phyloP scores from a whole-genome alignment of 2,329 filamentous ascomycete genomes.

The Alternaria longipes region DNA sequence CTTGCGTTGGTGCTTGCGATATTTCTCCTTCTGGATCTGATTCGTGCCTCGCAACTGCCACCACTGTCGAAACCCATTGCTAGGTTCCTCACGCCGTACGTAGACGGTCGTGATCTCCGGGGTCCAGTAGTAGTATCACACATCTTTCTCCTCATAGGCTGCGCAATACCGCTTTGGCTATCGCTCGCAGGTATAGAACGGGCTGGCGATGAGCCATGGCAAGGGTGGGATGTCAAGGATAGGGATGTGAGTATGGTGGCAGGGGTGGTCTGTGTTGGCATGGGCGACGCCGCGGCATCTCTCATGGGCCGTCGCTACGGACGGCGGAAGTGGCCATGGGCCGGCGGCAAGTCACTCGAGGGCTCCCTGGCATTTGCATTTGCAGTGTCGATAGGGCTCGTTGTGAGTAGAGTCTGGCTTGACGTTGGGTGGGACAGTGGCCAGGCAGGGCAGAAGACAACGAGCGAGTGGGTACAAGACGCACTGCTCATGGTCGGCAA shows the following conservation, averaged over 20 bases:
- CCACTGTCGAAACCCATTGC: slow-evolving; percentile 88
- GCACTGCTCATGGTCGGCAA: slow-evolving; percentile 59
- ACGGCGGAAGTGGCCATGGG: slow-evolving; percentile 92
- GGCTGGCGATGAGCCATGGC: slow-evolving; percentile 63
- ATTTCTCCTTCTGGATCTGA: slow-evolving; percentile 87
- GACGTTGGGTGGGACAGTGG: slow-evolving; percentile 71
- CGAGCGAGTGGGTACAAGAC: slow-evolving; percentile 56
- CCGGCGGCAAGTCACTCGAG: slow-evolving; percentile 93
- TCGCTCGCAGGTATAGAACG: slow-evolving; percentile 76
- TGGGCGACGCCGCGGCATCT: slow-evolving; percentile 93
- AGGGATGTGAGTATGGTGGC: slow-evolving; percentile 90
- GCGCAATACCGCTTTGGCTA: slow-evolving; percentile 93
- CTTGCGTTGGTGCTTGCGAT: slow-evolving; percentile 81
- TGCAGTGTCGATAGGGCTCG: slow-evolving; percentile 79
- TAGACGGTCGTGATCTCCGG: slow-evolving; percentile 90
- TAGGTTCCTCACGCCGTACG: slow-evolving; percentile 88
- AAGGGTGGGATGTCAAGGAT: slow-evolving; percentile 75
- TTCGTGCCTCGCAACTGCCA: slow-evolving; percentile 89
- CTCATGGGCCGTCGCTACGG: slow-evolving; percentile 89
- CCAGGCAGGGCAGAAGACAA: slow-evolving; percentile 9
- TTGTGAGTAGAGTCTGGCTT: slow-evolving; percentile 77
- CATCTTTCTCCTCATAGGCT: slow-evolving; percentile 94
- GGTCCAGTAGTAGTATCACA: slow-evolving; percentile 96
- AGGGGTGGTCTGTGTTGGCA: slow-evolving; percentile 91
- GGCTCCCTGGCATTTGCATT: slow-evolving; percentile 81